Evolutionary conservation across 495 filamentous ascomycete genomes (phyloP).

Genomic region (Clohesyomyces aquaticus): DNA sequence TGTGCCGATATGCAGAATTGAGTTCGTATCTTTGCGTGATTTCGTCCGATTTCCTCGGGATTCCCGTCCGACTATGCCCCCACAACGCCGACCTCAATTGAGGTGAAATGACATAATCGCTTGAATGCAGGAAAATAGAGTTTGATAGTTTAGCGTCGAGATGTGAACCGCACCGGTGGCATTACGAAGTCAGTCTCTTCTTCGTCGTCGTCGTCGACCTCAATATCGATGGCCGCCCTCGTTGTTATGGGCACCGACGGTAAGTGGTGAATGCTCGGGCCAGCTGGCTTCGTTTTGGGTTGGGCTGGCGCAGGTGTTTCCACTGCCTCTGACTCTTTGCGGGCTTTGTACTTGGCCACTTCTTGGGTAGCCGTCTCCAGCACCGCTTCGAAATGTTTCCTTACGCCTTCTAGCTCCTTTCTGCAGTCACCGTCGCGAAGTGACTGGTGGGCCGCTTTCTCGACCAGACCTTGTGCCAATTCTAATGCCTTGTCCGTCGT

Average conservation of each 20-base stretch:
- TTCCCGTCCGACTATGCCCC: constrained; percentile 17
- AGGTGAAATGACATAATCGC: constrained; percentile 31
- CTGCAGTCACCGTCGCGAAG: constrained; percentile 80
- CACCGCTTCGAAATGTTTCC: constrained; percentile 60
- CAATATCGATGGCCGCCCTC: constrained; percentile 36
- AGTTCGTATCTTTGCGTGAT: constrained; percentile 32
- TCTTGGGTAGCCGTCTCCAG: constrained; percentile 49
- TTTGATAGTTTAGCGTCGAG: constrained; percentile 21
- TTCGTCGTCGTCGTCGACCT: constrained; percentile 41
- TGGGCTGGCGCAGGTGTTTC: neutral
- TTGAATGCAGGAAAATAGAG: constrained; percentile 37
- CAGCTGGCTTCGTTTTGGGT: neutral
- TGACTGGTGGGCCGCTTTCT: constrained; percentile 84
- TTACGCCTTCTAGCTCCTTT: constrained; percentile 70
- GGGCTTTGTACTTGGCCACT: constrained; percentile 44
- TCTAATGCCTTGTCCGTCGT: constrained; percentile 76
- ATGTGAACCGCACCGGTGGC: constrained; percentile 36
- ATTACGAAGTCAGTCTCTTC: constrained; percentile 41
- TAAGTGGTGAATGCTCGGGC: constrained; percentile 1
- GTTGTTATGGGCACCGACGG: constrained; percentile 5
- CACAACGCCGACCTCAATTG: constrained; percentile 24
- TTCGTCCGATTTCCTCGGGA: constrained; percentile 23
- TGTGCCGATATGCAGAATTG: constrained; percentile 17
- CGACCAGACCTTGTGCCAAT: constrained; percentile 75
- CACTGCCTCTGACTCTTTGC: constrained; percentile 20